Conservation (phyloP, 1,139 yeast species). For the Protomyces macrosporus region DNA sequence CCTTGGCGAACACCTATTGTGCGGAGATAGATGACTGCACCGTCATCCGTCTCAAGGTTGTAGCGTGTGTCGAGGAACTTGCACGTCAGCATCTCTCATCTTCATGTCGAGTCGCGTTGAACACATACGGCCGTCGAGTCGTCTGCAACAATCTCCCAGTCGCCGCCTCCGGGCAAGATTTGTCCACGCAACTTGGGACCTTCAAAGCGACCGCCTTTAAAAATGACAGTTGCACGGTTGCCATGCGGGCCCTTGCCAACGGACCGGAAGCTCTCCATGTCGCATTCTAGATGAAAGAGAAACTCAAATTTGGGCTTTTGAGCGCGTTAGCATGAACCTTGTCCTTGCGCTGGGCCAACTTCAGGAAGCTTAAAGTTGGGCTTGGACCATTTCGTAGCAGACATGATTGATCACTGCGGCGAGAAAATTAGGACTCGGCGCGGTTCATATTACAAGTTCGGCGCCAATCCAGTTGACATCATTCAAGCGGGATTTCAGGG, state of each 20-base stretch:
- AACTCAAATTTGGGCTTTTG: slow-evolving; percentile 19
- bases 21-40: slow-evolving; percentile 18
- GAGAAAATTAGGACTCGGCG: too few species aligned
- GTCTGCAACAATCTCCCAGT: slow-evolving; percentile 17
- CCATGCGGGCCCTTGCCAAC: slow-evolving; percentile 22
- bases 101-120: too few species aligned
- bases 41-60: slow-evolving; percentile 17
- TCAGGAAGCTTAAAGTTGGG: slow-evolving; percentile 17
- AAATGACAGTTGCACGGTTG: slow-evolving; percentile 20
- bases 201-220: slow-evolving; percentile 24
- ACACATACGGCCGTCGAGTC: slow-evolving; percentile 6
- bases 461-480: too few species aligned
- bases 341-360: not conserved
- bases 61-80: slow-evolving; percentile 19
- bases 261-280: slow-evolving; percentile 21
- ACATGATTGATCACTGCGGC: not conserved
- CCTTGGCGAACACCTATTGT: slow-evolving; percentile 22
- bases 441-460: too few species aligned
- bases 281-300: slow-evolving; percentile 21
- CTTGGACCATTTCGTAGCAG: not conserved
- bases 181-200: slow-evolving; percentile 10
- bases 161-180: slow-evolving; percentile 22
- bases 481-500: too few species aligned
- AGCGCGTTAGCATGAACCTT: not conserved
- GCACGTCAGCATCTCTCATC: not conserved